Evolutionary conservation across 192 early-diverging fungal genomes (phyloP), one percentile per base, ranked within the genome.

Genomic region (Rhizoclosmatium globosum): DNA sequence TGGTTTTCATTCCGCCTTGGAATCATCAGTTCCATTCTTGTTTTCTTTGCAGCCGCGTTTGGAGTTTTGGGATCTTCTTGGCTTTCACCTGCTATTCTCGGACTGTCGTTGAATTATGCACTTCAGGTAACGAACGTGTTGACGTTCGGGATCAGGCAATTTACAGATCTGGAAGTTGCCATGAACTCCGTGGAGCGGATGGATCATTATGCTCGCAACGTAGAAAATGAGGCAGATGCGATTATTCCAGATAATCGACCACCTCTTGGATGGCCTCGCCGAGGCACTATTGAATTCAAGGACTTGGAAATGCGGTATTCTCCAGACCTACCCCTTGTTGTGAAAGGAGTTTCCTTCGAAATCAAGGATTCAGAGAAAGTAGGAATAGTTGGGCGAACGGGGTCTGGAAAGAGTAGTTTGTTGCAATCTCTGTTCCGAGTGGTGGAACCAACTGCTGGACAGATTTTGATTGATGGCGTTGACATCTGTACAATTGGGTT

Each of bases 121-220:
- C 86, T 96, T 50, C 88, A 89, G 78, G 89, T 96, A 65, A 94
- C 94, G 39, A 80, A 84, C 38, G 88, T 88, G 9, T 87, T 97
- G 47, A 92, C 91, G 77, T 93, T 90, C 88, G 90, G 91, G 23
- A 91, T 94, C 11, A 85, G 94, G 43, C 91, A 92, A 79, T 91
- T 91, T 76, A 90, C 91, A 19, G 93, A 94, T 59, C 78, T 71
- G 3, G 79, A 83, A 64, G 61, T 81, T 50, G 82, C 67, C 47
- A 79, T 89, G 79, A 89, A 89, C 64, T 77, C 86, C 4, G 89
- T 86, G 38, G 89, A 90, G 81, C 81, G 87, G 13, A 67, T 88
- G 19, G 38, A 84, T n/a, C 74, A 88, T 62, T 88, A 88, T 43
- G 67, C 42, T 13, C 19, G 45, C 9, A 61, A 84, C 3, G 56